These are phyloP conservation scores for Protomyces pachydermus DNA, from an alignment of 1,139 yeast genomes.

Conservation along the genomic window DNA sequence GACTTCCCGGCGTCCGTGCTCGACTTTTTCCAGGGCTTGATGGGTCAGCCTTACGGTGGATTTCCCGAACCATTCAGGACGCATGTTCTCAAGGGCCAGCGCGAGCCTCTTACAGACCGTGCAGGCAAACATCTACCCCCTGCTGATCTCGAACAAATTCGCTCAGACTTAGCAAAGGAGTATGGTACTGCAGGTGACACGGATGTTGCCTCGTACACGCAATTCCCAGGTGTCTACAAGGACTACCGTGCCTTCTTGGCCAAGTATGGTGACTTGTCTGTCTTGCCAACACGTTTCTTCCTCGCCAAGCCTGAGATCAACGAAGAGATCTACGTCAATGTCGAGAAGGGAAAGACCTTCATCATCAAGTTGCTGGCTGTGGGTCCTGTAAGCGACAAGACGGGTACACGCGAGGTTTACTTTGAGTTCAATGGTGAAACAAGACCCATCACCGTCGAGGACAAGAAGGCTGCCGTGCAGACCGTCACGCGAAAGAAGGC, in stretches of 20 bases:
- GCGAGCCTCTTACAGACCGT: constrained; percentile 79
- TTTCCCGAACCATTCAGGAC: constrained; percentile 98
- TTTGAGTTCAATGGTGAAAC: constrained; percentile 97
- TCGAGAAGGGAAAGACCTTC: constrained; percentile 90
- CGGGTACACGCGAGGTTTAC: constrained; percentile 93
- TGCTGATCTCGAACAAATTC: constrained; percentile 65
- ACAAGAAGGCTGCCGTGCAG: constrained; percentile 79
- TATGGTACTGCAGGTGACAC: constrained; percentile 60
- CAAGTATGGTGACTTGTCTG: constrained; percentile 85
- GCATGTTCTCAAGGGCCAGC: constrained; percentile 78
- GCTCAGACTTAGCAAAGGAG: constrained; percentile 60
- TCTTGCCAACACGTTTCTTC: constrained; percentile 86
- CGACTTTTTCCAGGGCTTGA: constrained; percentile 97
- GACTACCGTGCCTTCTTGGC: constrained; percentile 69
- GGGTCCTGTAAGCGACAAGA: constrained; percentile 77
- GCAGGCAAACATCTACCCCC: constrained; percentile 90
- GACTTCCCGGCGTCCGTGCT: constrained; percentile 98
- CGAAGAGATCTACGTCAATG: constrained; percentile 82
- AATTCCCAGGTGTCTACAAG: constrained; percentile 97
- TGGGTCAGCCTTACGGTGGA: constrained; percentile 99
- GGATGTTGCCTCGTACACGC: constrained; percentile 90
- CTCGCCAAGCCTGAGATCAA: constrained; percentile 79
- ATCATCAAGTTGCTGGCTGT: constrained; percentile 88
- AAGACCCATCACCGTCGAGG: constrained; percentile 90
- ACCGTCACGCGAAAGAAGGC: constrained; percentile 87